Conservation (phyloP, 2,329 filamentous ascomycete genomes). For the Ceratocystiopsis sp. region DNA sequence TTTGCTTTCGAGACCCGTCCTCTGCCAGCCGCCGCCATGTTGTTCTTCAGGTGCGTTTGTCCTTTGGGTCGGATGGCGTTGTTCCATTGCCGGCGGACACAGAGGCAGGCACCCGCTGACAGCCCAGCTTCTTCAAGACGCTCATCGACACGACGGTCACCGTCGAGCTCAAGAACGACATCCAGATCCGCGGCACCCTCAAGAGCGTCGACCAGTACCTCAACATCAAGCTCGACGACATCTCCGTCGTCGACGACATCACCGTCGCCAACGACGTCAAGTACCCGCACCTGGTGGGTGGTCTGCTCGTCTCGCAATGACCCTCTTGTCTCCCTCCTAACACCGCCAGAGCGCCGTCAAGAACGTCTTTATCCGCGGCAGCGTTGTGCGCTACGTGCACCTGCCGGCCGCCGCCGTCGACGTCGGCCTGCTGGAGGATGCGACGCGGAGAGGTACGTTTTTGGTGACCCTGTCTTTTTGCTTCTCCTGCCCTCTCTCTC, state of each 20-base stretch:
- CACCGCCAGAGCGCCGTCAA: constrained; percentile 52
- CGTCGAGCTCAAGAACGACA: constrained; percentile 98
- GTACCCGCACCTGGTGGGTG: constrained; percentile 72
- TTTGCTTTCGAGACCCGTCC: too few species aligned
- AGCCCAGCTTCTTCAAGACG: constrained; percentile 83
- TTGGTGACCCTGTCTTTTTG: background rate
- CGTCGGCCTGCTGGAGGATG: constrained; percentile 74
- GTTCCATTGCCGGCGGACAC: background rate
- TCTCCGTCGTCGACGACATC: constrained; percentile 78
- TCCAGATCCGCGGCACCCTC: constrained; percentile 84
- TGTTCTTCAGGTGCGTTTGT: constrained; percentile 14
- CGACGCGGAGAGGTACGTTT: constrained; percentile 58
- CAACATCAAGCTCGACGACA: constrained; percentile 97
- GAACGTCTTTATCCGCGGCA: constrained; percentile 90
- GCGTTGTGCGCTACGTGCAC: constrained; percentile 85
- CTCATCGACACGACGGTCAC: constrained; percentile 95
- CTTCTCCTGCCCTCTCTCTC: too few species aligned
- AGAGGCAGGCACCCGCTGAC: background rate
- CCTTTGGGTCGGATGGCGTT: too few species aligned
- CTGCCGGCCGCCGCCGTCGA: constrained; percentile 70
- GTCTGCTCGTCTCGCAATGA: background rate
- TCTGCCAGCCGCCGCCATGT: constrained; percentile 5
- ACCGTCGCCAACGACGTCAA: constrained; percentile 79
- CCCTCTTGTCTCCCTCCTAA: background rate
- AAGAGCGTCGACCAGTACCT: constrained; percentile 98